Base-by-base conservation (phyloP, 139 green algal species). In the Trebouxia sp. region DNA sequence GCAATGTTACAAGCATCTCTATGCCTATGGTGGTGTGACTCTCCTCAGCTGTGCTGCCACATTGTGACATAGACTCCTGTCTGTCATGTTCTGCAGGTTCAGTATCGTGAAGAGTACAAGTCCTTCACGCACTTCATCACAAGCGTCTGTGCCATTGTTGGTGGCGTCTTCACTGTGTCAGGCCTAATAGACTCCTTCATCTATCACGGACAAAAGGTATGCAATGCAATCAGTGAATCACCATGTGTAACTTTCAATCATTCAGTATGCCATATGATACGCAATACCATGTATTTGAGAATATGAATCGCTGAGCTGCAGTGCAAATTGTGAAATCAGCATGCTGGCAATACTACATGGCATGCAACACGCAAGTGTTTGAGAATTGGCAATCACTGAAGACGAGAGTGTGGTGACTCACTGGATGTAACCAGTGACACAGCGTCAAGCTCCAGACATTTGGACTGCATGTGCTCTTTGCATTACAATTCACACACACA, bases 151-250 rank as follows among this genome's bases (percentile, higher is more conserved):
- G 97, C 97, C 53, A 99, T 99, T 53, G 88, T 99, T 28, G 97
- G 97, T 39, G 96, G 96, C 32, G 89, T 99, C 15, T 99, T 98
- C 88, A 98, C 97, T 1, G 89, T 99, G n/a, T 90, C 83, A 1
- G 95, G 95, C 22, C 92, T 99, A n/a, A 66, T 99, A 14, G 97
- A 99, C 77, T 90, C 89, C 0, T 91, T 92, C 0, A 83, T 99
- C 3, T 98, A 97, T 56, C 90, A 96, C 50, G 89, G 91, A 20
- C 84, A 94, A 41, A 58, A 83, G 78, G 78, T 78, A 24, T 12
- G 72, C 20, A 39, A n/a, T 48, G 5, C 32, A 28, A 22, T 1
- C 12, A 14, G n/a, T 17, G 24, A 22, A 12, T 8, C 26, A 15
- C 11, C 20, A n/a, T 45, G 38, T 32, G 9, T n/a, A 22, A 51